These are phyloP conservation scores for Blastobotrys malaysiensis DNA, from an alignment of 1,139 yeast species.

Conservation along the genomic window DNA sequence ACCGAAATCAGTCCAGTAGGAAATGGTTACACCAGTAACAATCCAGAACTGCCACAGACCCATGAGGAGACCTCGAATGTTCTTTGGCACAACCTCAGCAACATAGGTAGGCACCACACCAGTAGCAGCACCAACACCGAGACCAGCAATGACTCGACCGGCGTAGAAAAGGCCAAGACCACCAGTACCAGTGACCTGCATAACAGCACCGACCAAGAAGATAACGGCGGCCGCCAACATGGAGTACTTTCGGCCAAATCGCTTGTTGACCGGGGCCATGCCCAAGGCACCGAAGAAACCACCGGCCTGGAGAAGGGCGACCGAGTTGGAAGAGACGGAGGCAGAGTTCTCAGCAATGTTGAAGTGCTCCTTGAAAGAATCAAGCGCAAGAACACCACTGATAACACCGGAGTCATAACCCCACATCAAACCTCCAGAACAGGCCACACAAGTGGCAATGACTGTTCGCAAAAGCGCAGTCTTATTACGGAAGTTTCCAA, in stretches of 20 bases:
- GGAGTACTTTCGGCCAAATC: slow-evolving; percentile 39
- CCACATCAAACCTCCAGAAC: slow-evolving; percentile 8
- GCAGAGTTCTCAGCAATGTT: slow-evolving; percentile 29
- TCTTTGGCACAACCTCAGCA: slow-evolving; percentile 56
- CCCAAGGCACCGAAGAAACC: slow-evolving; percentile 45
- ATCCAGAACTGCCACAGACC: slow-evolving; percentile 14
- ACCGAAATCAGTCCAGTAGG: slow-evolving; percentile 32
- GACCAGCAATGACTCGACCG: slow-evolving; percentile 58
- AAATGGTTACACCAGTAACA: slow-evolving; percentile 46
- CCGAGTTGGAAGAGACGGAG: slow-evolving; percentile 34
- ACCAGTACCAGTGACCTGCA: slow-evolving; percentile 16
- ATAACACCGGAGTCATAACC: slow-evolving; percentile 38
- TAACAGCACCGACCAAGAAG: slow-evolving; percentile 38
- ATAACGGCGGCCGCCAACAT: slow-evolving; percentile 39
- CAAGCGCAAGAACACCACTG: slow-evolving; percentile 42
- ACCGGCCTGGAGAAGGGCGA: slow-evolving; percentile 45
- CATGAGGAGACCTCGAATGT: slow-evolving; percentile 48
- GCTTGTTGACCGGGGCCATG: slow-evolving; percentile 39
- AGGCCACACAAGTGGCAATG: slow-evolving; percentile 2
- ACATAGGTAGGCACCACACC: slow-evolving; percentile 62
- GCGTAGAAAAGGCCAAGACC: slow-evolving; percentile 23
- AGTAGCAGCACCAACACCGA: slow-evolving; percentile 62
- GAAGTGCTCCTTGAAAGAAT: slow-evolving; percentile 36
- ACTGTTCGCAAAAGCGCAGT: background rate
- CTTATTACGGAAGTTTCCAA: background rate